These are phyloP conservation scores for Scutellaria barbata DNA, from an alignment of 257 asterid species.

Conservation along the genomic window DNA sequence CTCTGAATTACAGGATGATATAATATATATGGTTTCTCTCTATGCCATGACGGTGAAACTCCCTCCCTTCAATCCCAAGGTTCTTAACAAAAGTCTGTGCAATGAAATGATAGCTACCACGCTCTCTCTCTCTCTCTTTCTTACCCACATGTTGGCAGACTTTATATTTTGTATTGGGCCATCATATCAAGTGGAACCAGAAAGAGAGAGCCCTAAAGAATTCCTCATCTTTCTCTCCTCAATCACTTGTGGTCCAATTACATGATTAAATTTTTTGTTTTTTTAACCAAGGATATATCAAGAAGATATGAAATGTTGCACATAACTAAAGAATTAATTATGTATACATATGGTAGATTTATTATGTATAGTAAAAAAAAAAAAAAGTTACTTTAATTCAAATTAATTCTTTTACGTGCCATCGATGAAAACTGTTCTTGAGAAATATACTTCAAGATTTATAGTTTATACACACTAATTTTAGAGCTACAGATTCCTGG, in stretches of 20 bases:
- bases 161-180: conserved; percentile 46
- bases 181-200: conserved; percentile 42
- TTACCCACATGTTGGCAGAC: conserved; percentile 57
- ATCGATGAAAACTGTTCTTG: no score
- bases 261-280: conserved; percentile 10
- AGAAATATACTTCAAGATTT: no score
- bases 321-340: no score
- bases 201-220: conserved; percentile 33
- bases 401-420: no score
- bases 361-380: no score
- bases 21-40: conserved; percentile 35
- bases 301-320: not conserved
- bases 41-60: conserved; percentile 55
- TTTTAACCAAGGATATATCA: no score
- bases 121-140: conserved; percentile 42
- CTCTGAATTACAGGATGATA: conserved; percentile 35
- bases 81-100: conserved; percentile 58
- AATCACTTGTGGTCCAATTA: conserved; percentile 51
- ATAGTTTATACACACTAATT: no score
- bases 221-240: conserved; percentile 38
- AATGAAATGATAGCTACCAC: conserved; percentile 66
- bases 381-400: no score
- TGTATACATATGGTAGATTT: not conserved
- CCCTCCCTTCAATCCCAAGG: conserved; percentile 83
- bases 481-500: no score